These are phyloP conservation scores for Angophora floribunda DNA, from an alignment of 345 rosid species.

Conservation along the genomic window DNA sequence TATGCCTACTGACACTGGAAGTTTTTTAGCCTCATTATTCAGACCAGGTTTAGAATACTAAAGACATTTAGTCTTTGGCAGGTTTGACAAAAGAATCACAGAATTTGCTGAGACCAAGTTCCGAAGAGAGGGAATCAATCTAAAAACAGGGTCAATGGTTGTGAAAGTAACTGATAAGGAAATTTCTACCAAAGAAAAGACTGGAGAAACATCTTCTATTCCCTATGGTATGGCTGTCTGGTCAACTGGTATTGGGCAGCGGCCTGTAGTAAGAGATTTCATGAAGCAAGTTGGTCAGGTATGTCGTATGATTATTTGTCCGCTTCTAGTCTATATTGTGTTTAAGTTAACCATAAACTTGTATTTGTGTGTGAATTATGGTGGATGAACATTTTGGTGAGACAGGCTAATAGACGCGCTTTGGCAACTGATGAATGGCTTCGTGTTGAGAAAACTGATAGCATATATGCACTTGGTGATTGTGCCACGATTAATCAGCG, in stretches of 20 bases:
- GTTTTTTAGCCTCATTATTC: neutral
- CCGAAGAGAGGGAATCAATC: slow-evolving; percentile 80
- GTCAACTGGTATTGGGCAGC: slow-evolving; percentile 98
- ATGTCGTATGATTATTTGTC: neutral
- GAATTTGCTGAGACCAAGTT: slow-evolving; percentile 91
- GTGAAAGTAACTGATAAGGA: slow-evolving; percentile 66
- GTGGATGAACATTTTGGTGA: neutral
- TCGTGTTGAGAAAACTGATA: slow-evolving; percentile 66
- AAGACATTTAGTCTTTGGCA: slow-evolving; percentile 10
- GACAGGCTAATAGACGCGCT: slow-evolving; percentile 78
- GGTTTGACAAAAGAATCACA: slow-evolving; percentile 99
- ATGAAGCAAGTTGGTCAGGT: slow-evolving; percentile 98
- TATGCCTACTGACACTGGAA: neutral
- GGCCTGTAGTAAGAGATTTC: slow-evolving; percentile 71
- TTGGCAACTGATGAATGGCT: slow-evolving; percentile 98
- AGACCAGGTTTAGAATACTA: neutral
- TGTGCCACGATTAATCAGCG: slow-evolving; percentile 98
- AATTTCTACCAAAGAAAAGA: slow-evolving; percentile 65
- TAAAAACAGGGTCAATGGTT: slow-evolving; percentile 94
- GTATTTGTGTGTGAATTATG: neutral
- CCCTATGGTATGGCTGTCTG: slow-evolving; percentile 98
- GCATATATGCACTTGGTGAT: slow-evolving; percentile 87
- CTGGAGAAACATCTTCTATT: slow-evolving; percentile 41
- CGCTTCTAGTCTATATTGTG: neutral
- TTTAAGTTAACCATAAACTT: neutral